Base-by-base conservation (phyloP, 1,139 yeast species). In the Saccharomyces pastorianus region DNA sequence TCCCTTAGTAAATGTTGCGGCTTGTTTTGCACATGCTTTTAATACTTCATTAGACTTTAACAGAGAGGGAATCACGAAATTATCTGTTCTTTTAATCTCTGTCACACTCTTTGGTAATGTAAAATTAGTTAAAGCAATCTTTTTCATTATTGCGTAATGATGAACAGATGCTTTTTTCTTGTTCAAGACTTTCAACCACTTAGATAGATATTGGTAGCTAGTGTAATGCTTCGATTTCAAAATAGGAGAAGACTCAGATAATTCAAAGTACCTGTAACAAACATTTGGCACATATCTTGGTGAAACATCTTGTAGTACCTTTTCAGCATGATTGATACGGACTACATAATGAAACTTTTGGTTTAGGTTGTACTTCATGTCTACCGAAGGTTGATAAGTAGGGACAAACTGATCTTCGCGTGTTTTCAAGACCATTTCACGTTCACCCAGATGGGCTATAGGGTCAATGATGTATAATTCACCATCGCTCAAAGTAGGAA, bases 401-500 rank as follows among this genome's bases (percentile, higher is more conserved):
- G 55, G 46, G 6, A 59, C 51, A 8, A 57, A 55, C 11, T 57
- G 58, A 48, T 60, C 54, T 2, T 52, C 32, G 1, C 29, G 42
- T 29, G 50, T 52, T 53, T 54, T 58, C n/a, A 52, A 7, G 4
- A 63, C 59, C 25, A 64, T 60, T 8, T 56, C 56, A 2, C 51
- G 46, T 26, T 61, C 57, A 5, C 59, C 53, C 4, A 59, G 23
- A 41, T 59, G 59, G 7, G 62, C 64, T 2, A 63, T 48, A 3
- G 68, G 68, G 52, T 64, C 68, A 25, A 64, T 57, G 2, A 61
- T 56, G 48, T 58, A 62, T 6, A 60, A 13, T 11, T 55, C 48
- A 48, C 49, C 51, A 1, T 49, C 47, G 17, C 51, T 48, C 17
- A 52, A 26, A 5, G 50, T 46, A 38, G 44, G 26, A 38, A 38